Evolutionary conservation across 2,329 filamentous ascomycete genomes (phyloP), one percentile per base, ranked within the genome.

Genomic region (Coccinonectria pachysandricola): DNA sequence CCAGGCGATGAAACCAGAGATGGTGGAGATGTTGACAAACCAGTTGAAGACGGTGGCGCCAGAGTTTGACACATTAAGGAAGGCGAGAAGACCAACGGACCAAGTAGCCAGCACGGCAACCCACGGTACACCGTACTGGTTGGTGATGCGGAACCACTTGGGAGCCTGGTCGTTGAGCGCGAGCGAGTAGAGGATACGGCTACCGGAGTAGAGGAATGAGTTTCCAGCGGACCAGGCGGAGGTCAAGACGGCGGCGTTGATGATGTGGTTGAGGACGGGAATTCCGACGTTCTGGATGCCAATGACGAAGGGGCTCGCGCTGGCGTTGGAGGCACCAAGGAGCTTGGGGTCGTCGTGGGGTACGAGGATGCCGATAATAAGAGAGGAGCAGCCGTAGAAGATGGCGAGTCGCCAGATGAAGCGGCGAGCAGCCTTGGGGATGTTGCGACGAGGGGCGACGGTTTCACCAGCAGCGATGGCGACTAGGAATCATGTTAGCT

Each of bases 241-340:
- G 8, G 77, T 74, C 20, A 81, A 57, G 34, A 82, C 70, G 6
- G 70, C 73, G n/a, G 65, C 75, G 42, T 83, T 82, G 54, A 82
- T 75, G 37, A 80, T 64, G 23, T 68, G 70, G 32, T 77, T 70
- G 2, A 83, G 64, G 2, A 64, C 67, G 2, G 58, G 54, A 40
- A 87, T 83, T 4, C 70, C 65, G 7, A 78, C 64, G n/a, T 68
- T 61, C 43, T 75, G 65, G 55, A 84, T 83, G 12, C 77, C 77
- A 33, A 75, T 68, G 19, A 75, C 71, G 50, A 75, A 73, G 1
- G 75, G 75, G 12, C 68, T 75, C 3, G 68, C 67, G 5, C 60
- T 65, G n/a, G 70, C 45, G 41, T 68, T 60, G 38, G 75, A 75
- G 24, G 62, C 66, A 17, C 57, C 57, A 4, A 75, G 64, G 36